Evolutionary conservation across 83 land plant genomes (phyloP), one percentile per base, ranked within the genome.

Genomic region (Thuja plicata): DNA sequence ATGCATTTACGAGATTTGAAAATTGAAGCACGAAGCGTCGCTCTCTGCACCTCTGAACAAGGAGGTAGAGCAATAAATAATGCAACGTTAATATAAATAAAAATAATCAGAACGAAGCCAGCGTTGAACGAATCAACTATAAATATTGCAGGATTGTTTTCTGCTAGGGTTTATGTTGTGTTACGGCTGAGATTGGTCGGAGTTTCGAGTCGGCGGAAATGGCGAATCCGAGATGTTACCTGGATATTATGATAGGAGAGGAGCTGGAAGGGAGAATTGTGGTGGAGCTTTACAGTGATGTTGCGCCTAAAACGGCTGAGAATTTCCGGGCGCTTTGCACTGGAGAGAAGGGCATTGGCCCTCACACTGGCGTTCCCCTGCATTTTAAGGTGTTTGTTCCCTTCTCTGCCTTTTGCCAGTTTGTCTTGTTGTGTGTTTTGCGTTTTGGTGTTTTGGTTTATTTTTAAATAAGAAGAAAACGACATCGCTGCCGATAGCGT

Each of bases 321-420:
- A 95, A 96, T 91, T 96, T 96, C 90, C 91, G 97, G 89, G 96
- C 97, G 45, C 95, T 96, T 30, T 96, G 97, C 50, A 96, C 97
- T 57, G 96, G 96, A 17, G 96, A 96, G 89, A 96, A 93, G 91
- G 97, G 97, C 85, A 90, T 94, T 86, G 95, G 96, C 0, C 93
- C 96, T 35, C 60, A 89, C 76, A 94, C 97, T 43, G 92, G 92
- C 24, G 90, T 88, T 8, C 96, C 95, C 78, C 92, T 95, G 32
- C 97, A 95, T 88, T 95, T 77, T 90, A 95, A 95, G 96, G 97
- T 94, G 12, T 88, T 35, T 46, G 19, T 89, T 16, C 37, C 70
- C 50, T 82, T 45, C 19, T 43, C 21, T 66, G 30, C 11, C 2
- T 66, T 66, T 66, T 66, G 73, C 73, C 10, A 66, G 73, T 66